phyloP scores from a whole-genome alignment of 1,284 basidiomycete genomes.

The Microbotryum saponariae region DNA sequence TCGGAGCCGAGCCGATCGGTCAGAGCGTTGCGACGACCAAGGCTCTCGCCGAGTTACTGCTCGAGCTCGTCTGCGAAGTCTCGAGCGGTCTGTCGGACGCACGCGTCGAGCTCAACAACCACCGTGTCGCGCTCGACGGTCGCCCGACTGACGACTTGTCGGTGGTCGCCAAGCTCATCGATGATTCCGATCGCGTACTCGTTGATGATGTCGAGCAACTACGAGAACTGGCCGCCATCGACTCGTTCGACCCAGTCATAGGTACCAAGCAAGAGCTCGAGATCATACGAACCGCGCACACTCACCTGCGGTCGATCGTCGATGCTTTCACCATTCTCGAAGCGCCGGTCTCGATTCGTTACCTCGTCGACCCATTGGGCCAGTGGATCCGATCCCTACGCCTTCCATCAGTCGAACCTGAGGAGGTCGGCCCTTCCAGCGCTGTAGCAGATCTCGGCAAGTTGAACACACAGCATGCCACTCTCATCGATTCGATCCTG shows the following conservation, averaged over 20 bases:
- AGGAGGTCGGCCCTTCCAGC: neutral
- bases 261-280: slow-evolving; percentile 3
- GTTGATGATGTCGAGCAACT: slow-evolving; percentile 17
- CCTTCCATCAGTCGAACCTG: neutral
- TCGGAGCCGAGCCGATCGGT: neutral
- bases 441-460: neutral
- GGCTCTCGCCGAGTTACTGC: neutral
- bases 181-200: slow-evolving; percentile 6
- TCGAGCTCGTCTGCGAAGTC: slow-evolving; percentile 6
- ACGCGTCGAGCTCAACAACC: slow-evolving; percentile 14
- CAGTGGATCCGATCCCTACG: slow-evolving; percentile 7
- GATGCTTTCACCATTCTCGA: neutral
- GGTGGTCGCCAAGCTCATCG: slow-evolving; percentile 4
- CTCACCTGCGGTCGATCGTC: slow-evolving; percentile 4
- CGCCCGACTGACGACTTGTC: neutral
- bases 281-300: neutral
- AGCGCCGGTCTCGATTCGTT: slow-evolving; percentile 10
- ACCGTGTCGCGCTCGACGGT: slow-evolving; percentile 5
- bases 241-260: slow-evolving; percentile 8
- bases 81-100: slow-evolving; percentile 16
- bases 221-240: slow-evolving; percentile 4
- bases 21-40: slow-evolving; percentile 1
- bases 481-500: slow-evolving; percentile 57
- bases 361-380: slow-evolving; percentile 14
- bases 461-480: slow-evolving; percentile 39